These are phyloP conservation scores for Triglochin maritima DNA, from an alignment of 106 monocot genomes.

Conservation along the genomic window DNA sequence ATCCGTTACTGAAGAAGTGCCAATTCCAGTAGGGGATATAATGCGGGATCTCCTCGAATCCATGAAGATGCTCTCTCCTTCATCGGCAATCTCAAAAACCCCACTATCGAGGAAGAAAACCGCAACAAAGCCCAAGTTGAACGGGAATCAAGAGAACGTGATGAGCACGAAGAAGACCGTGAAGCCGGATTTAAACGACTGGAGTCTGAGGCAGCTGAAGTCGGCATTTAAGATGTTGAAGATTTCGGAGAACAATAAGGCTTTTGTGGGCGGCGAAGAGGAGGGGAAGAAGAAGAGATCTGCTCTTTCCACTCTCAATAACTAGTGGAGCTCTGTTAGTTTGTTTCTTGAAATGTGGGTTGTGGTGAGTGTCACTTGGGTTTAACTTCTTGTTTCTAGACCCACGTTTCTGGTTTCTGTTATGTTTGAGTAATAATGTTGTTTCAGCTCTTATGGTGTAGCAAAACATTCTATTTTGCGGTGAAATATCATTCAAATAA, in stretches of 20 bases:
- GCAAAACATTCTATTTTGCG: no score
- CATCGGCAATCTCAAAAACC: background rate
- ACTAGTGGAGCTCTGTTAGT: no score
- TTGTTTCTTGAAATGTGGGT: no score
- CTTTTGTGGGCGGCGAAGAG: background rate
- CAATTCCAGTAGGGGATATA: background rate
- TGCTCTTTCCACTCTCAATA: no score
- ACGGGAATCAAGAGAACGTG: background rate
- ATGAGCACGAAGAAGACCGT: background rate
- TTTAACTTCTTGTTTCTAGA: no score
- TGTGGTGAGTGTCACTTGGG: no score
- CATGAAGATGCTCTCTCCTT: no score
- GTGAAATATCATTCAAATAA: no score
- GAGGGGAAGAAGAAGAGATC: background rate
- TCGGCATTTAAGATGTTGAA: background rate
- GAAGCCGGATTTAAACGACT: background rate
- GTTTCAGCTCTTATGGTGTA: no score
- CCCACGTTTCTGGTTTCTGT: no score
- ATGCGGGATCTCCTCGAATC: no score
- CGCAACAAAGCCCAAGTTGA: background rate
- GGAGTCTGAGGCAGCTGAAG: constrained; percentile 2
- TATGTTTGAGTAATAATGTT: no score
- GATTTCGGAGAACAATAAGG: constrained; percentile 3
- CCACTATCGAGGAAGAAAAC: background rate
- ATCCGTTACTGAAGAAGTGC: background rate